Base-by-base conservation (phyloP, 2,329 filamentous ascomycete genomes). In the Hortaea werneckii region DNA sequence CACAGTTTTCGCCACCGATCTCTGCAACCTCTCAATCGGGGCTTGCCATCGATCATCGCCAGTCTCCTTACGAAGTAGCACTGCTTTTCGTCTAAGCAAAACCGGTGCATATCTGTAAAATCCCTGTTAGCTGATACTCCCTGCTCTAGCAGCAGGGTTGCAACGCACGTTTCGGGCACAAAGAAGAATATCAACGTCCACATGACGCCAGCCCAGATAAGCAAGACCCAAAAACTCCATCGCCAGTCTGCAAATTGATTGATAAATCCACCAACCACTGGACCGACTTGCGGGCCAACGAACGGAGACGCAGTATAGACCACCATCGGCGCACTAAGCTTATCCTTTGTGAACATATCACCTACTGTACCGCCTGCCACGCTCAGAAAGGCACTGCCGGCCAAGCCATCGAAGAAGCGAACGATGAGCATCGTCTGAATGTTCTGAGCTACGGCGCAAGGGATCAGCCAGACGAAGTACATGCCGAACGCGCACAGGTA, bases 331-430 rank as follows among this genome's bases (percentile, higher is more conserved):
- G 77, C 76, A 54, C 83, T 81, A 46, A 94, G 77, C 52, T 86
- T 75, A 47, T 82, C 69, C 40, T 75, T 74, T 8, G 71, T 68
- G 59, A 90, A 92, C 52, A 90, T 67, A 59, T 94, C 88, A 30
- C 87, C 85, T 11, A 94, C 85, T 0, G 86, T 94, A 9, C 87
- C 87, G 37, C 87, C 88, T 0, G 87, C 84, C 1, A 95, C 87
- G 47, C 70, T 74, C 39, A 79, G 57, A 50, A 79, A 79, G 1
- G 76, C 76, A 50, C 70, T 74, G 3, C 85, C 85, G 0, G 82
- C 73, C 30, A 89, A 69, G 3, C 85, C 85, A 57, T 82, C 77
- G 41, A 95, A 74, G 63, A 95, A 95, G 5, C 89, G 79, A 11
- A 76, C 74, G 10, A 94, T 69, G 43, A 95, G 68, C 42, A 90